Conservation (phyloP, 2,329 filamentous ascomycete genomes). For the Claviceps sp. region DNA sequence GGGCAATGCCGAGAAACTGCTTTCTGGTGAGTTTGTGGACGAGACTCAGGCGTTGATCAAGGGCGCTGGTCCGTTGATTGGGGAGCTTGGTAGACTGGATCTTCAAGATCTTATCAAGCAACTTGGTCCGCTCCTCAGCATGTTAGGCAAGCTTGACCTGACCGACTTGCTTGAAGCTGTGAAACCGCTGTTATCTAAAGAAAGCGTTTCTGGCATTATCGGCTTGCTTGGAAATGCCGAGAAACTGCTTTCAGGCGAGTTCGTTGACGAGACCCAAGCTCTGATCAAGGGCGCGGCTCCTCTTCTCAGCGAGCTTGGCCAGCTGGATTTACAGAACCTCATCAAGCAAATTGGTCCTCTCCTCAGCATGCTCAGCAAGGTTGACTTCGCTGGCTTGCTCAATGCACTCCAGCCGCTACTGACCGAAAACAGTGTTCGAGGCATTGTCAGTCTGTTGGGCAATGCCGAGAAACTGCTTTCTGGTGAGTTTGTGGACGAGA, state of each 20-base stretch:
- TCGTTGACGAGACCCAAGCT: conserved; percentile 15
- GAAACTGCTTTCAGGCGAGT: conserved; percentile 14
- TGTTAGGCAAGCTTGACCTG: no score
- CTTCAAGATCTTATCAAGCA: no score
- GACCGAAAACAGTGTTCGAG: conserved; percentile 12
- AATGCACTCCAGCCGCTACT: conserved; percentile 17
- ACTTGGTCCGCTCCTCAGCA: no score
- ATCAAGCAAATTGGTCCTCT: conserved; percentile 17
- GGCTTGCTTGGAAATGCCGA: conserved; percentile 12
- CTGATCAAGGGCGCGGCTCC: conserved; percentile 6
- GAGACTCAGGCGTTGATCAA: conserved; percentile 13
- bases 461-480: conserved; percentile 20
- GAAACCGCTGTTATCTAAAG: no score
- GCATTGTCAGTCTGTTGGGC: conserved; percentile 20
- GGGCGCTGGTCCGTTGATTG: background rate
- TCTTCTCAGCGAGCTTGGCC: conserved; percentile 7
- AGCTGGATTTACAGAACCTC: conserved; percentile 12
- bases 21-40: conserved; percentile 16
- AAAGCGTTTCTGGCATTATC: no score
- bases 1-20: conserved; percentile 16
- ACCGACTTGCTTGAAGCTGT: no score
- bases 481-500: conserved; percentile 19
- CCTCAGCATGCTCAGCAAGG: conserved; percentile 4
- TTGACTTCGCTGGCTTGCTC: conserved; percentile 9
- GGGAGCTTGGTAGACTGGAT: no score